Conservation (phyloP, 805 yeast species). For the Kazachstania bromeliacearum region DNA sequence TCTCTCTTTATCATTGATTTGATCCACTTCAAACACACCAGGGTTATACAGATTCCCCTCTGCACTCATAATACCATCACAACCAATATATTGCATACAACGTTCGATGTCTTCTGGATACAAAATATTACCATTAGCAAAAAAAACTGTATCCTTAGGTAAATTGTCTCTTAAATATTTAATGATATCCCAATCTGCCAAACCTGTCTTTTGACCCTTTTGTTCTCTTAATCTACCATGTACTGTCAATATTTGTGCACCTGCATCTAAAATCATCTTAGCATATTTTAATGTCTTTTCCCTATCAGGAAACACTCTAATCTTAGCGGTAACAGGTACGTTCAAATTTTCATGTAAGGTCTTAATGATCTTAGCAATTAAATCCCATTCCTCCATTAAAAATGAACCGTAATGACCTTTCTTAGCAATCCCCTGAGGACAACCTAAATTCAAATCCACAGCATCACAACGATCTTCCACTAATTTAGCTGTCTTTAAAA, state of each 20-base stretch:
- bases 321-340: constrained; percentile 91
- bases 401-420: constrained; percentile 95
- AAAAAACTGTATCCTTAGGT: constrained; percentile 72
- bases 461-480: constrained; percentile 89
- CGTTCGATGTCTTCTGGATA: constrained; percentile 77
- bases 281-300: constrained; percentile 83
- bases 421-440: constrained; percentile 96
- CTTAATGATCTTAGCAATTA: constrained; percentile 61
- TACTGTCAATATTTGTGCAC: constrained; percentile 90
- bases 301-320: constrained; percentile 77
- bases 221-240: constrained; percentile 95
- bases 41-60: constrained; percentile 94
- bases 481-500: constrained; percentile 68
- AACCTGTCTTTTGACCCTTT: constrained; percentile 94
- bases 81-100: constrained; percentile 51
- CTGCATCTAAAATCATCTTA: constrained; percentile 77
- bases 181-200: constrained; percentile 86
- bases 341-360: constrained; percentile 65
- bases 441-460: constrained; percentile 89
- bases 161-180: constrained; percentile 68
- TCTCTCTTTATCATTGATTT: constrained; percentile 41
- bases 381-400: constrained; percentile 93
- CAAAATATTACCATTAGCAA: constrained; percentile 90
- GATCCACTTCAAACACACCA: constrained; percentile 52
- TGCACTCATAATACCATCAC: constrained; percentile 96